Evolutionary conservation across 2,329 filamentous ascomycete species (phyloP).

Genomic region (Dendryphion nanum): DNA sequence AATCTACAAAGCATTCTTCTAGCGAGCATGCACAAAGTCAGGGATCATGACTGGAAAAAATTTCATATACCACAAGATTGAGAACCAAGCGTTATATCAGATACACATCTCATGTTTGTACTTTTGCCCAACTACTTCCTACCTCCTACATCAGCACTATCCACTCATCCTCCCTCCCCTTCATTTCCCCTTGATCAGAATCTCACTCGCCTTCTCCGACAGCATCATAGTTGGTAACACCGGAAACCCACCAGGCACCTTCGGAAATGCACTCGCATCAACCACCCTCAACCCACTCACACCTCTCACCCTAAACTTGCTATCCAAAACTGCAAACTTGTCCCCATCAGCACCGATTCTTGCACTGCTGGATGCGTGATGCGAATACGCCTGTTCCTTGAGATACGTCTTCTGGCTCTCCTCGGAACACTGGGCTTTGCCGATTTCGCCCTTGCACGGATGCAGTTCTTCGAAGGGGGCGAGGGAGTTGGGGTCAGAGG

Average conservation of each 20-base stretch:
- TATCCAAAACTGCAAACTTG: slow-evolving; percentile 9
- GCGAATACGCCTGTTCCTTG: slow-evolving; percentile 11
- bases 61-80: too few relatives aligned
- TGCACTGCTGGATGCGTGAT: slow-evolving; percentile 9
- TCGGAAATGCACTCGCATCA: slow-evolving; percentile 15
- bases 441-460: slow-evolving; percentile 54
- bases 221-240: slow-evolving; percentile 54
- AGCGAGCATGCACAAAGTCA: too few relatives aligned
- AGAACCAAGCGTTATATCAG: too few relatives aligned
- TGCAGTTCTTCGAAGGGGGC: slow-evolving; percentile 46
- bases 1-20: too few relatives aligned
- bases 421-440: slow-evolving; percentile 51
- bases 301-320: slow-evolving; percentile 11
- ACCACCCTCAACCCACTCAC: slow-evolving; percentile 50
- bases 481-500: slow-evolving; percentile 25
- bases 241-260: slow-evolving; percentile 50
- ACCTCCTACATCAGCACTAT: too few relatives aligned
- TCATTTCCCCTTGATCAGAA: slow-evolving; percentile 34
- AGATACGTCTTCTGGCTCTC: slow-evolving; percentile 25
- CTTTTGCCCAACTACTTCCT: too few relatives aligned
- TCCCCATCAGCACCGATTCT: slow-evolving; percentile 9
- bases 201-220: slow-evolving; percentile 60
- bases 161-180: too few relatives aligned
- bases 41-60: too few relatives aligned
- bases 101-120: too few relatives aligned